Base-by-base conservation (phyloP, 192 early-diverging fungal genomes). In the Spizellomyces sp. region DNA sequence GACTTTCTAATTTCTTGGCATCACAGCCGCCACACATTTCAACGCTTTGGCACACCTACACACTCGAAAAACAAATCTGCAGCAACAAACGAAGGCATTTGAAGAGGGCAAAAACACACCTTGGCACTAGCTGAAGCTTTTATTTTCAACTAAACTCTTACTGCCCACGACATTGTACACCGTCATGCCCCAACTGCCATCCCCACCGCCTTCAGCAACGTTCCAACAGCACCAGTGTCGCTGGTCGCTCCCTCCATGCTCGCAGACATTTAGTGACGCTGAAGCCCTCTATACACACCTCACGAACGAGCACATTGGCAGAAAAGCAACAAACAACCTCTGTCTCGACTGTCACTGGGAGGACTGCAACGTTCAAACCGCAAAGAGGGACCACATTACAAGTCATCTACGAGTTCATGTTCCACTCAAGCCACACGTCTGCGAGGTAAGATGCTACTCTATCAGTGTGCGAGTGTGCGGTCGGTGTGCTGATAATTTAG, bases 381-480 rank as follows among this genome's bases (percentile, higher is more conserved):
- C 82, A 19, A 99, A 99, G 84, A 82, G 96, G 69, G 96, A 99
- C 79, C 96, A 99, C 76, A 92, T 98, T 58, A 99, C 95, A n/a
- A 92, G 90, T n/a, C 96, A 99, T 73, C 79, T 97, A 69, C 84
- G 95, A 63, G 91, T 96, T 54, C 96, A 99, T 76, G 89, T 99
- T 6, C 88, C 93, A 8, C 86, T 94, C 19, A 96, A 96, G 80
- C 96, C 96, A 8, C 88, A 94, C 80, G 79, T 80, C 42, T 98
- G 96, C 80, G 66, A 73, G 58, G 91, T 92, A 83, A 54, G 50
- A 54, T n/a, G 17, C 27, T 2, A 36, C 27, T 36, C 0, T 21
- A 62, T 42, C 60, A 27, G 15, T 12, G 12, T 19, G 17, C 12
- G 50, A 54, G 4, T 54, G 12, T 54, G 50, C 4, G 50, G 12